These are phyloP conservation scores for Alternaria sp. DNA, from an alignment of 2,329 filamentous ascomycete species.

Conservation along the genomic window DNA sequence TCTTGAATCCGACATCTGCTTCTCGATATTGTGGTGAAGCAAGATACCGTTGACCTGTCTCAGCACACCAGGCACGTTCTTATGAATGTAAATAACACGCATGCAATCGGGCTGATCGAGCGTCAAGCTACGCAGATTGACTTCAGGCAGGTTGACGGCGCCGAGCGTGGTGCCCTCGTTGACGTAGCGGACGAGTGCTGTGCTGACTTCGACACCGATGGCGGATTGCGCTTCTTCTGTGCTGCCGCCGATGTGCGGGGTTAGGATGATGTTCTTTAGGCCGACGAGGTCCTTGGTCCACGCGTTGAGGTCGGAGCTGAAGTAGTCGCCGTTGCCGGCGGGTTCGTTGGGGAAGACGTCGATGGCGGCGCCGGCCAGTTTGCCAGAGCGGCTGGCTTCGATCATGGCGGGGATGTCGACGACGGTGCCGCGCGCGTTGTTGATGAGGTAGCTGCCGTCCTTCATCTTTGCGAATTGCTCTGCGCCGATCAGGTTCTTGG, in stretches of 20 bases:
- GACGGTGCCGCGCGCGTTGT: slow-evolving; percentile 90
- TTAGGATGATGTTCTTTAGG: slow-evolving; percentile 91
- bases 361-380: slow-evolving; percentile 90
- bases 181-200: slow-evolving; percentile 89
- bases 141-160: slow-evolving; percentile 96
- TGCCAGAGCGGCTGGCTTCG: slow-evolving; percentile 82
- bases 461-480: slow-evolving; percentile 88
- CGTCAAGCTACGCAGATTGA: slow-evolving; percentile 86
- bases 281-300: slow-evolving; percentile 86
- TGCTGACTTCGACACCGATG: slow-evolving; percentile 90
- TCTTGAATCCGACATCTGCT: slow-evolving; percentile 95
- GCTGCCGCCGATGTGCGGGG: slow-evolving; percentile 95
- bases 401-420: slow-evolving; percentile 94
- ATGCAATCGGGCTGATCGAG: slow-evolving; percentile 88
- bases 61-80: slow-evolving; percentile 94
- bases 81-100: slow-evolving; percentile 94
- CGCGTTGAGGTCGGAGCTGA: slow-evolving; percentile 79
- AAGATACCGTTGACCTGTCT: slow-evolving; percentile 94
- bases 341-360: slow-evolving; percentile 97
- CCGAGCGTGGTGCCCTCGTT: slow-evolving; percentile 92
- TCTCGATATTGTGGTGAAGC: slow-evolving; percentile 95
- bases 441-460: slow-evolving; percentile 90
- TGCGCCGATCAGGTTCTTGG: slow-evolving; percentile 87
- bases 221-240: slow-evolving; percentile 97
- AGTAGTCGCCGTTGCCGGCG: slow-evolving; percentile 92